Percentiles rank a stretch among this genome's conserved stretches.
phyloP scores from a whole-genome alignment of 2,329 filamentous ascomycete species.

The Davidsoniella eucalypti region DNA sequence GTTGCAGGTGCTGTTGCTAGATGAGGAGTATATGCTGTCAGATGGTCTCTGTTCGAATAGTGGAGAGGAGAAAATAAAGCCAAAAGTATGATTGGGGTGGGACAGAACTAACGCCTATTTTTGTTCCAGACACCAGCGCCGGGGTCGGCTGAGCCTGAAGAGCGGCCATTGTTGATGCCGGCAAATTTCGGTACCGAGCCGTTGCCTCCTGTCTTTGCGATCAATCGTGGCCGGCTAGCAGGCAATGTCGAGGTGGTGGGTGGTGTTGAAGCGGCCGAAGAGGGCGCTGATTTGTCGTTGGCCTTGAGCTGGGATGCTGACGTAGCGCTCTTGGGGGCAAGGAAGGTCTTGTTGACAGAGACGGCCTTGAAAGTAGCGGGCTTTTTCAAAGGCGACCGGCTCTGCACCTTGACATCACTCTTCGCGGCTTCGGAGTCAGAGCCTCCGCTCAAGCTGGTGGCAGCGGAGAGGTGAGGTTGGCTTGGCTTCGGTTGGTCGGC shows the following conservation, averaged over 20 bases:
- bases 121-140: slow-evolving; percentile 80
- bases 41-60: slow-evolving; percentile 6
- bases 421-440: slow-evolving; percentile 57
- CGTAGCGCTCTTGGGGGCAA: slow-evolving; percentile 49
- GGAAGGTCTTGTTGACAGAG: slow-evolving; percentile 70
- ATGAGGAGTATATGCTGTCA: slow-evolving; percentile 13
- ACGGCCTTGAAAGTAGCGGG: slow-evolving; percentile 68
- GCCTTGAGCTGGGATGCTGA: slow-evolving; percentile 30
- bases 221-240: slow-evolving; percentile 50
- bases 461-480: slow-evolving; percentile 21
- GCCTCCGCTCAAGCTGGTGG: slow-evolving; percentile 54
- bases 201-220: slow-evolving; percentile 55
- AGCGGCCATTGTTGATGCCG: slow-evolving; percentile 36
- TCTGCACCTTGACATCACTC: slow-evolving; percentile 42
- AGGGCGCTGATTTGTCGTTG: slow-evolving; percentile 31
- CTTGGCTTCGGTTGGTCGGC: slow-evolving; percentile 16
- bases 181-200: slow-evolving; percentile 30
- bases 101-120: slow-evolving; percentile 50
- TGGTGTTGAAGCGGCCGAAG: slow-evolving; percentile 25
- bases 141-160: slow-evolving; percentile 49
- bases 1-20: slow-evolving; percentile 27
- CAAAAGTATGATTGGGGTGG: not conserved
- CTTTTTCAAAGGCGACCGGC: slow-evolving; percentile 52
- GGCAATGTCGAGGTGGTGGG: slow-evolving; percentile 26
- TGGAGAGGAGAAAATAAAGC: not conserved